phyloP scores from a whole-genome alignment of 768 basidiomycete genomes.

The Cantharellus anzutake region DNA sequence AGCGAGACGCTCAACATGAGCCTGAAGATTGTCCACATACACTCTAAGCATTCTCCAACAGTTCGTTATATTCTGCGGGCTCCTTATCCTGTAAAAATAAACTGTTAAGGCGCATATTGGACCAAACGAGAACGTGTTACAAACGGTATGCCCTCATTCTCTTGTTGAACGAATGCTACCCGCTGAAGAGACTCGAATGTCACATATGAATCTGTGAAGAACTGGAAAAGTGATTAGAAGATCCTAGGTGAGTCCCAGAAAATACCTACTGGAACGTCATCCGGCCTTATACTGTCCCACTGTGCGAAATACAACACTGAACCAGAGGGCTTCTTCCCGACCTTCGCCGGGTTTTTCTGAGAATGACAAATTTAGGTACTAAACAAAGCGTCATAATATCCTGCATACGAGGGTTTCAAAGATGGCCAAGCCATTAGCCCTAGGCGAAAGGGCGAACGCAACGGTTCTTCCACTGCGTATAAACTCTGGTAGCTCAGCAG shows the following conservation, averaged over 20 bases:
- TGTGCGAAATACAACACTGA: neutral
- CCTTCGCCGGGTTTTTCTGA: neutral
- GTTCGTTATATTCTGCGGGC: conserved; percentile 6
- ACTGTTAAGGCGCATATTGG: neutral
- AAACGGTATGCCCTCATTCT: conserved; percentile 7
- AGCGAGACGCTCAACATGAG: conserved; percentile 8
- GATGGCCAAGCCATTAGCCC: neutral
- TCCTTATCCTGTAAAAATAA: conserved; percentile 1
- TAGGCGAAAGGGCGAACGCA: neutral
- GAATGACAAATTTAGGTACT: neutral
- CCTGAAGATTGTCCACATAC: conserved; percentile 8
- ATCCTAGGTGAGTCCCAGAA: too few species aligned
- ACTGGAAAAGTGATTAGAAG: neutral
- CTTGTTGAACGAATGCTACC: neutral
- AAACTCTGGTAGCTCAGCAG: neutral
- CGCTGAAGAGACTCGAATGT: conserved; percentile 7
- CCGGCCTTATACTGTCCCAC: neutral
- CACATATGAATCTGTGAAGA: conserved; percentile 7
- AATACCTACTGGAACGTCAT: neutral
- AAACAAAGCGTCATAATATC: neutral
- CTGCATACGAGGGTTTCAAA: neutral
- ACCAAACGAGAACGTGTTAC: neutral
- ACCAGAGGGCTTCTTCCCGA: neutral
- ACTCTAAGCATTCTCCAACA: conserved; percentile 3
- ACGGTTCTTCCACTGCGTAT: neutral